phyloP scores from a whole-genome alignment of 106 monocot genomes.

The Dioscorea zingiberensis region DNA sequence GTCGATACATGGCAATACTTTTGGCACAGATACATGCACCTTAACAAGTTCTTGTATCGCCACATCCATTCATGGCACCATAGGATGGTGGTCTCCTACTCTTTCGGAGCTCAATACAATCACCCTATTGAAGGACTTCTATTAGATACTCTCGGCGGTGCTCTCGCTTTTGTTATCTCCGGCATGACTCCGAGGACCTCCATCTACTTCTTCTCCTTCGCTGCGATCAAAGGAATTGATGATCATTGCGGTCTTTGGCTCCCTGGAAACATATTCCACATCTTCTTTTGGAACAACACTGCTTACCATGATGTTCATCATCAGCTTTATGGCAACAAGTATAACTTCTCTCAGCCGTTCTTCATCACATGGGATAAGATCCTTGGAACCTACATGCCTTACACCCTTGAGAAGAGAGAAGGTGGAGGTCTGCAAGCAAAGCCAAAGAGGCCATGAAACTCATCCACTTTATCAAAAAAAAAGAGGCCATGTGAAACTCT shows the following conservation, averaged over 20 bases:
- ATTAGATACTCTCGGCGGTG: conserved; percentile 28
- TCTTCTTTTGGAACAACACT: no score
- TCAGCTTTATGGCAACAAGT: no score
- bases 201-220: conserved; percentile 27
- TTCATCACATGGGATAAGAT: no score
- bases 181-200: conserved; percentile 23
- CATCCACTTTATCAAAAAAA: no score
- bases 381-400: conserved; percentile 32
- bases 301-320: no score
- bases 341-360: no score
- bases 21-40: no score
- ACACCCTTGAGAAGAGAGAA: conserved; percentile 11
- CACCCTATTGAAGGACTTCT: conserved; percentile 37
- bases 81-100: conserved; percentile 36
- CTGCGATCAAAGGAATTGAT: conserved; percentile 27
- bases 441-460: neutral
- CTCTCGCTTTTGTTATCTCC: conserved; percentile 22
- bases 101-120: conserved; percentile 36
- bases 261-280: no score
- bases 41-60: conserved; percentile 28
- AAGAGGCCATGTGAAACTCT: no score
- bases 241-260: no score
- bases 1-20: no score
- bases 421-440: conserved; percentile 3
- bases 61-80: conserved; percentile 46